These are phyloP conservation scores for Solanum pimpinellifolium DNA, from an alignment of 257 asterid genomes.

Conservation along the genomic window DNA sequence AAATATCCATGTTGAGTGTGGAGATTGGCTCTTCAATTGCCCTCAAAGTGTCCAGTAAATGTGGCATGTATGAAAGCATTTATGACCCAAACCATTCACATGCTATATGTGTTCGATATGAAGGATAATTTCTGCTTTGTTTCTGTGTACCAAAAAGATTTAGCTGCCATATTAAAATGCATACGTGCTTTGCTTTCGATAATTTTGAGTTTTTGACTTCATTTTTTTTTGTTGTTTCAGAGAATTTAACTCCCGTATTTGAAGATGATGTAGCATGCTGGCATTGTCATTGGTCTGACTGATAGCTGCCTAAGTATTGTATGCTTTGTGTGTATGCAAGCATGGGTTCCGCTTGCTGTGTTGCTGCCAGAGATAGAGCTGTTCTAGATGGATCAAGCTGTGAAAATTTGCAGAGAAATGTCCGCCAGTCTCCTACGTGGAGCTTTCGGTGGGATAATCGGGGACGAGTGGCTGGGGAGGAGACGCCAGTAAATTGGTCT, in stretches of 20 bases:
- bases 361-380: constrained; percentile 68
- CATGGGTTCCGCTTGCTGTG: constrained; percentile 98
- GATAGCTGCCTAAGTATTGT: background rate
- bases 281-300: background rate
- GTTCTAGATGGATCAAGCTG: constrained; percentile 43
- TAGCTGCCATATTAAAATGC: background rate
- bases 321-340: constrained; percentile 23
- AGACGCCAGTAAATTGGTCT: constrained; percentile 44
- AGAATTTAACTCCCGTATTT: background rate
- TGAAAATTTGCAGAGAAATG: constrained; percentile 53
- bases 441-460: constrained; percentile 97
- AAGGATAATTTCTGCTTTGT: background rate
- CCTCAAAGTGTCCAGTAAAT: background rate
- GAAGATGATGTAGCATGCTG: constrained; percentile 3
- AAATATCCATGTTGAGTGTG: background rate
- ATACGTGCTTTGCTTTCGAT: background rate
- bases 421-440: constrained; percentile 79
- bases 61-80: background rate
- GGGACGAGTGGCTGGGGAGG: constrained; percentile 89
- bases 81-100: background rate
- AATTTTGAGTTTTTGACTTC: background rate
- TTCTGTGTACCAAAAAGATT: background rate
- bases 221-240: background rate
- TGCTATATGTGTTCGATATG: background rate
- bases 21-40: background rate